Evolutionary conservation across 352 stramenopile genomes (phyloP), one percentile per base, ranked within the genome.

Genomic region (Pythium oligandrum): DNA sequence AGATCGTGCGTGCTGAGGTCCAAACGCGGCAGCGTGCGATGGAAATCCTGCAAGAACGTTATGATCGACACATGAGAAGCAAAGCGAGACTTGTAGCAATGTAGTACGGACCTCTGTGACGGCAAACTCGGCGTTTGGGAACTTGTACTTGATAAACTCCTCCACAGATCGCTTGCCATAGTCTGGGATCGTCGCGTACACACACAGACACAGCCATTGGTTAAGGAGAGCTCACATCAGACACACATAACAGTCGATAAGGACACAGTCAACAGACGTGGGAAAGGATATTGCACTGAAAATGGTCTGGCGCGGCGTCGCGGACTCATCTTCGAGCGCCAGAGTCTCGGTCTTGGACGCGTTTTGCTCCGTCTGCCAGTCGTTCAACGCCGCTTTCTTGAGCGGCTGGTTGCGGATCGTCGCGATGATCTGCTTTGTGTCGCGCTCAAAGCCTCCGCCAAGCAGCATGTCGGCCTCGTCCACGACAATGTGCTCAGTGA

Each of bases 381-480:
- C 46, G 51, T 89, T 91, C 11, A 86, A 56, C 17, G 71, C 52
- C 3, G 68, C 47, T 4, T 57, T 55, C 30, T 80, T 53, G 47
- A 91, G 56, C n/a, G 78, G 68, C 48, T 91, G 81, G 49, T 91
- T 92, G 34, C 78, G 76, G 57, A 92, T 90, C 31, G 78, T 88
- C 40, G 78, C 79, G 33, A 90, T 60, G 53, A 93, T 78, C 59
- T 90, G 79, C 64, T 93, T 93, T 26, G 80, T 88, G 56, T 90
- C 76, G 36, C 73, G 73, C 54, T 90, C 83, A 45, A 86, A 88
- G 31, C 80, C 83, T 10, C 83, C 83, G 42, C 67, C 66, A 3
- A 93, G 69, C 45, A 93, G 59, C 79, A 93, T 89, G 61, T 93
- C 83, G 45, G 83, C 83, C 49, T 93, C 83, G 56, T 93, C 83